Percentiles rank a stretch among this genome's conserved stretches.
Evolutionary conservation across 306 rosid species (phyloP).

Genomic region (Prunus padus): DNA sequence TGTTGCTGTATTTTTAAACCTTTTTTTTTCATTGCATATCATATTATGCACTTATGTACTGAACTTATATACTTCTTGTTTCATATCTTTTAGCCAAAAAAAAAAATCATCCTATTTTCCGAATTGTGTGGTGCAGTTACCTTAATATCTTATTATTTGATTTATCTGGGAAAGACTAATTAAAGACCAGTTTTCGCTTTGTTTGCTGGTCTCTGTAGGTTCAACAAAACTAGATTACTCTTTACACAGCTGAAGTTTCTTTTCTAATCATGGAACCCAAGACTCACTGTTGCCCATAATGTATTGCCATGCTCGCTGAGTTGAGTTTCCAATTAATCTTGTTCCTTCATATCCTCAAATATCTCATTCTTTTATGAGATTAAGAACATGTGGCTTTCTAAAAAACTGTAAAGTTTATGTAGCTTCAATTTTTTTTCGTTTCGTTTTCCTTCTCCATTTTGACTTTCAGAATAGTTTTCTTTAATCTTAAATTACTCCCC

Average conservation of each 20-base stretch:
- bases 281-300: constrained; percentile 1
- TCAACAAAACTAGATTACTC: constrained; percentile 5
- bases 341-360: background rate
- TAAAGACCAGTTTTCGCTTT: background rate
- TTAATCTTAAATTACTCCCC: background rate
- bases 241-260: constrained; percentile 8
- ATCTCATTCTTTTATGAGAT: background rate
- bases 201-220: constrained; percentile 4
- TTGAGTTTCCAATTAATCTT: background rate
- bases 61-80: background rate
- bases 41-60: background rate
- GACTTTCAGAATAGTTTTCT: background rate
- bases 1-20: background rate
- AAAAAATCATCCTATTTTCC: background rate
- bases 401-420: background rate
- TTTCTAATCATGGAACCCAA: background rate
- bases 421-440: background rate
- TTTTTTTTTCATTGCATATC: background rate
- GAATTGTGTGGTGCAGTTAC: background rate
- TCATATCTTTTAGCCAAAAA: background rate
- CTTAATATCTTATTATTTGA: background rate
- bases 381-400: background rate
- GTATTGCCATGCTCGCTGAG: constrained; percentile 1
- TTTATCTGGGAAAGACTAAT: background rate
- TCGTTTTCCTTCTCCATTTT: background rate